Percentiles rank a stretch among this genome's conserved stretches.
These are phyloP conservation scores for Suillus subalutaceus DNA, from an alignment of 768 basidiomycete species.

Conservation along the genomic window DNA sequence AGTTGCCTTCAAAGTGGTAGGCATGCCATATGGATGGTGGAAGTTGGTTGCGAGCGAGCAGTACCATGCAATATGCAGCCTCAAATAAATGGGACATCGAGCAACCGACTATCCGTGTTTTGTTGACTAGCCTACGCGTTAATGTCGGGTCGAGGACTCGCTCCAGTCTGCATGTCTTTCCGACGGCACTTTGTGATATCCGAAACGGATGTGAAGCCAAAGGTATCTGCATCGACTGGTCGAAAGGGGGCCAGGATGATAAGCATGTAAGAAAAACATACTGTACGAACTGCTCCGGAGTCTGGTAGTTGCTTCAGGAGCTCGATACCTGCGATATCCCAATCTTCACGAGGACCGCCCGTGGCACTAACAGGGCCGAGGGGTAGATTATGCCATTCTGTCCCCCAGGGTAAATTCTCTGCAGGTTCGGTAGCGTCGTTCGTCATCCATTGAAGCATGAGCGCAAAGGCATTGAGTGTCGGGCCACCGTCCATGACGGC, in stretches of 20 bases:
- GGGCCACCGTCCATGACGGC: conserved; percentile 27
- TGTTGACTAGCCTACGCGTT: conserved; percentile 15
- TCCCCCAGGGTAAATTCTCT: conserved; percentile 12
- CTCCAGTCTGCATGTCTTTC: conserved; percentile 11
- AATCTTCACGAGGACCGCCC: conserved; percentile 22
- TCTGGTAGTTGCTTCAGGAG: conserved; percentile 20
- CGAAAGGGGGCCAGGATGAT: neutral
- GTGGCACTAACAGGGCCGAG: conserved; percentile 28
- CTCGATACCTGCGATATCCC: conserved; percentile 17
- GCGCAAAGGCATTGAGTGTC: conserved; percentile 22
- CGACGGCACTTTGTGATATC: conserved; percentile 15
- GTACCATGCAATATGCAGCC: conserved; percentile 26
- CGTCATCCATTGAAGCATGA: conserved; percentile 21
- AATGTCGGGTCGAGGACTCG: conserved; percentile 13
- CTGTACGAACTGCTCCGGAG: conserved; percentile 11
- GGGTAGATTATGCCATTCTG: conserved; percentile 31
- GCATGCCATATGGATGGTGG: neutral
- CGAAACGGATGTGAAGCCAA: conserved; percentile 10
- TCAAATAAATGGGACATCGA: conserved; percentile 22
- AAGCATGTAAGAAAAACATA: conserved; percentile 12
- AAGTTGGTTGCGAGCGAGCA: conserved; percentile 12
- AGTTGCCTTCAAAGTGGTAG: conserved; percentile 2
- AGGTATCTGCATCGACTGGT: neutral
- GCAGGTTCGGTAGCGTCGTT: conserved; percentile 3
- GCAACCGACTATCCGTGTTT: conserved; percentile 16